A percentile compares a stretch with the other conserved stretches of the same genome.
phyloP scores from a whole-genome alignment of 371 early-diverging fungal species.

The Zychaea mexicana region DNA sequence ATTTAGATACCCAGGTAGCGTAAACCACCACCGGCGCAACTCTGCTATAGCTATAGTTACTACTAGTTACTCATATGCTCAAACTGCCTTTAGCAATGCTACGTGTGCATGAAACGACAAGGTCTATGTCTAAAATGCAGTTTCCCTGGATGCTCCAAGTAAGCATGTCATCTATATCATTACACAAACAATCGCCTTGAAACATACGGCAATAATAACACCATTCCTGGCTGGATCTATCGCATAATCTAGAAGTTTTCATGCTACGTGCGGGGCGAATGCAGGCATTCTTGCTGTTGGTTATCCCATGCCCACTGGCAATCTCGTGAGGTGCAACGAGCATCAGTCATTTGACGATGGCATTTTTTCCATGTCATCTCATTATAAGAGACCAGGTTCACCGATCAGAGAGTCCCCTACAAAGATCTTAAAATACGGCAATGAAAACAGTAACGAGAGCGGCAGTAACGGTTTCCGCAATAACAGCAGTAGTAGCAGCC shows the following conservation, averaged over 20 bases:
- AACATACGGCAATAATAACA: not conserved
- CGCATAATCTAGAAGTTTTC: constrained; percentile 21
- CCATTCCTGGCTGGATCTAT: no score
- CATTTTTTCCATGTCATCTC: not conserved
- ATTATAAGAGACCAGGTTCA: no score
- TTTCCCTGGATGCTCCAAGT: constrained; percentile 27
- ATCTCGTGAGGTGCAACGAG: not conserved
- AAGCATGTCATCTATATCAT: constrained; percentile 1
- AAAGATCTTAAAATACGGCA: no score
- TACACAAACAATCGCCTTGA: not conserved
- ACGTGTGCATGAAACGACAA: constrained; percentile 25
- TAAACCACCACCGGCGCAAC: no score
- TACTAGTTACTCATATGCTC: no score
- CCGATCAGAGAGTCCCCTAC: no score
- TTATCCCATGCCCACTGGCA: not conserved
- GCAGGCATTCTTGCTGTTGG: constrained; percentile 18
- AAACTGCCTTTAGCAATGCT: constrained; percentile 35
- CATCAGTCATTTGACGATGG: not conserved
- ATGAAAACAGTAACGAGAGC: no score
- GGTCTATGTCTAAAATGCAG: constrained; percentile 36
- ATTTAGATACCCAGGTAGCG: constrained; percentile 22
- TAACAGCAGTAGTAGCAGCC: no score
- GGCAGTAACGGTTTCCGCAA: no score
- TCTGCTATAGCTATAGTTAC: no score
- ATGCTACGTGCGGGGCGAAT: constrained; percentile 36